These are phyloP conservation scores for Fraxinus anomala DNA, from an alignment of 257 asterid species.

Conservation along the genomic window DNA sequence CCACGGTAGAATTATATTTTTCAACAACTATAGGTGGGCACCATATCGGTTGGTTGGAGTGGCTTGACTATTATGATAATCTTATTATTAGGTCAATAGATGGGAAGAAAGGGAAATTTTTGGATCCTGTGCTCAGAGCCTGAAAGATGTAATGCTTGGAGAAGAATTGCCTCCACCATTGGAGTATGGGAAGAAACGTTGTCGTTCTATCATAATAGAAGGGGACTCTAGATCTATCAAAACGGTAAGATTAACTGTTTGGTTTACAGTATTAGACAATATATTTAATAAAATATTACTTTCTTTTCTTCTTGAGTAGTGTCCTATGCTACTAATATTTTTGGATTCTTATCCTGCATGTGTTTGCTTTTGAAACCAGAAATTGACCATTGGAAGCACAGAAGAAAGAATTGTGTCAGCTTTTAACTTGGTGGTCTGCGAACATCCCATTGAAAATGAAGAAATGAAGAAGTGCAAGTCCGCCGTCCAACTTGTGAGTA, in stretches of 20 bases:
- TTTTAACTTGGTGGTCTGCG: constrained; percentile 63
- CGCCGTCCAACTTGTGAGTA: constrained; percentile 60
- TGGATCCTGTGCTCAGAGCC: constrained; percentile 70
- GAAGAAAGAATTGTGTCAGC: constrained; percentile 91
- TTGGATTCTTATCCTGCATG: constrained; percentile 6
- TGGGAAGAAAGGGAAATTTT: constrained; percentile 95
- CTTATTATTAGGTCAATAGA: constrained; percentile 60
- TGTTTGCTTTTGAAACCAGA: constrained; percentile 45
- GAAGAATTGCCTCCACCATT: constrained; percentile 74
- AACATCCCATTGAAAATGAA: constrained; percentile 67
- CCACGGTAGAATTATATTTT: background rate
- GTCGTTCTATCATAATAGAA: constrained; percentile 76
- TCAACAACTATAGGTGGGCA: constrained; percentile 4
- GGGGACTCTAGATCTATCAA: constrained; percentile 81
- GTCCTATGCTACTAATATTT: background rate
- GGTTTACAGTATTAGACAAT: constrained; percentile 47
- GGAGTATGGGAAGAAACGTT: constrained; percentile 70
- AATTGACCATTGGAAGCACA: constrained; percentile 79
- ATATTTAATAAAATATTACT: constrained; percentile 41
- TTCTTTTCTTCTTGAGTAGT: background rate
- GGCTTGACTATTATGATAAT: constrained; percentile 16
- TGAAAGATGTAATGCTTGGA: constrained; percentile 79
- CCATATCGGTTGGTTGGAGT: constrained; percentile 11
- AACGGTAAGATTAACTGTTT: constrained; percentile 52
- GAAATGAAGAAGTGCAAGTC: constrained; percentile 80